Evolutionary conservation across 306 rosid species (phyloP).

Genomic region (Malus fusca): DNA sequence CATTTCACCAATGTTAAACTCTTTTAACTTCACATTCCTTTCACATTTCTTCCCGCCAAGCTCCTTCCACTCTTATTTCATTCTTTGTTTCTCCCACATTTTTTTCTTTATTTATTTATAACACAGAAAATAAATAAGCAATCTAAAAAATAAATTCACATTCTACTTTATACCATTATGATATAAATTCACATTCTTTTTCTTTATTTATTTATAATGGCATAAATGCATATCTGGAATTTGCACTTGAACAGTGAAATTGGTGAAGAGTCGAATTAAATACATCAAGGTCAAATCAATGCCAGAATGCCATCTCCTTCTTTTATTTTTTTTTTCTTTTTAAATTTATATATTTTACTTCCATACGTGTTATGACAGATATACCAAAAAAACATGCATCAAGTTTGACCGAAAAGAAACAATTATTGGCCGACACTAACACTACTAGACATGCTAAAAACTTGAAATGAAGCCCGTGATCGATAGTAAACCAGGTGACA

Average conservation of each 20-base stretch:
- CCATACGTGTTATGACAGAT: background rate
- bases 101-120: no score
- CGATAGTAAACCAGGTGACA: conserved; percentile 23
- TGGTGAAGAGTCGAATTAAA: background rate
- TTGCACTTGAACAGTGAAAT: background rate
- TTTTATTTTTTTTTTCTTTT: background rate
- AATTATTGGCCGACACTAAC: background rate
- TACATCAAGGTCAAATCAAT: background rate
- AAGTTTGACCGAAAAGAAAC: background rate
- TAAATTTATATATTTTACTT: background rate
- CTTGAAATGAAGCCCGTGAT: background rate
- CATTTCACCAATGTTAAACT: no score
- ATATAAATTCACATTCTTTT: no score
- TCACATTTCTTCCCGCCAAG: background rate
- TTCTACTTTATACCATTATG: no score
- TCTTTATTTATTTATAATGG: background rate
- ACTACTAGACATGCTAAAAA: background rate
- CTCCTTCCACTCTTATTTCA: background rate
- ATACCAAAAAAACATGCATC: background rate
- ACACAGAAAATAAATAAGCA: no score
- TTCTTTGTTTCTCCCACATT: background rate
- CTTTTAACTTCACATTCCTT: no score
- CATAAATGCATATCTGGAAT: background rate
- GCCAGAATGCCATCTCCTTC: background rate
- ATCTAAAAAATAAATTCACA: no score